Conservation (phyloP, 176 grass and related monocot species). For the Saccharum spontaneum region DNA sequence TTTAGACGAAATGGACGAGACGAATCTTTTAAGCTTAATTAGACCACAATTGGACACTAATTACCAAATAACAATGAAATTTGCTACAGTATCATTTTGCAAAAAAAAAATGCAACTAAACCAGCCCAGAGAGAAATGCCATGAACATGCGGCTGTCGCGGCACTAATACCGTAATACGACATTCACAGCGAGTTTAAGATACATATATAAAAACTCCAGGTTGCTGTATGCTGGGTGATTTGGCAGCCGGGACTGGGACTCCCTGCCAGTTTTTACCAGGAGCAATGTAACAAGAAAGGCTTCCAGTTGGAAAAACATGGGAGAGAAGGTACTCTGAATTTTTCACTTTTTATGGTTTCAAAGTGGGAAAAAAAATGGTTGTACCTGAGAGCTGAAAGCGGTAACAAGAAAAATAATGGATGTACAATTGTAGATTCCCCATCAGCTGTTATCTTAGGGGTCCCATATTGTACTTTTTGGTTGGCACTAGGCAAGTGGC, state of each 20-base stretch:
- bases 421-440: neutral
- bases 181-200: neutral
- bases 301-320: too few species aligned
- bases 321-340: neutral
- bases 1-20: too few species aligned
- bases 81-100: too few species aligned
- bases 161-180: constrained; percentile 11
- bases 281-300: neutral
- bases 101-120: too few species aligned
- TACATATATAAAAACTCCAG: neutral
- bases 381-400: neutral
- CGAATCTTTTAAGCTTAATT: too few species aligned
- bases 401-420: neutral
- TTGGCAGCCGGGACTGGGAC: neutral
- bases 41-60: too few species aligned
- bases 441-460: neutral
- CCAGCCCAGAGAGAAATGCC: constrained; percentile 9
- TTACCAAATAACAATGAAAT: too few species aligned
- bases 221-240: neutral
- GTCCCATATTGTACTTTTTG: constrained; percentile 12
- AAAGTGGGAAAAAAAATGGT: neutral
- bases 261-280: neutral
- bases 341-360: neutral
- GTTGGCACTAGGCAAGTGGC: constrained; percentile 18
- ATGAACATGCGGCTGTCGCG: neutral